These are phyloP conservation scores for Phylloboletellus chloephorus DNA, from an alignment of 1,284 basidiomycete genomes.

Conservation along the genomic window DNA sequence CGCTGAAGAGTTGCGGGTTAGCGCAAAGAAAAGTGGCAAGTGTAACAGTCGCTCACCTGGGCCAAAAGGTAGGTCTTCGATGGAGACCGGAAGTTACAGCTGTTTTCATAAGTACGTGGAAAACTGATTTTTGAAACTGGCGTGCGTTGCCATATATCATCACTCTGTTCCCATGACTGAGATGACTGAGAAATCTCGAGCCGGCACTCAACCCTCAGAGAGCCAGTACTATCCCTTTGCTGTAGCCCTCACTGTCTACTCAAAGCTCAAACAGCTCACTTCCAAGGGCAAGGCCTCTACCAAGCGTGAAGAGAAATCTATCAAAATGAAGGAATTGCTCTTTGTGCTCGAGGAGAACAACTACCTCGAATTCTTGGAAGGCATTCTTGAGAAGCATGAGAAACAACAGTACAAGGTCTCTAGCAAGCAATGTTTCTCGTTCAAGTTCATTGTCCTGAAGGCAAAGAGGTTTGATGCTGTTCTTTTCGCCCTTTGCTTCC, in stretches of 20 bases:
- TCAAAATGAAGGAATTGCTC: not conserved
- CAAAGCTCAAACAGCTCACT: too few species aligned
- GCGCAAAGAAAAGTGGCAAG: constrained; percentile 58
- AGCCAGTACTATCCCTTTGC: too few species aligned
- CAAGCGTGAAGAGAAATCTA: not conserved
- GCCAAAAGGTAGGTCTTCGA: constrained; percentile 61
- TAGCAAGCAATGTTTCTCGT: not conserved
- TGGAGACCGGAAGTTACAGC: constrained; percentile 54
- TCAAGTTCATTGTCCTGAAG: not conserved
- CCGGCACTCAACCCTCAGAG: too few species aligned
- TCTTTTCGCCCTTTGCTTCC: too few species aligned
- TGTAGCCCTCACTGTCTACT: too few species aligned
- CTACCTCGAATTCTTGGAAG: not conserved
- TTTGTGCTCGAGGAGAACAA: not conserved
- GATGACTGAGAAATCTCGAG: too few species aligned
- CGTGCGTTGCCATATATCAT: too few species aligned
- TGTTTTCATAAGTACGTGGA: constrained; percentile 51
- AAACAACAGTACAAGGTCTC: not conserved
- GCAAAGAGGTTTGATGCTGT: not conserved
- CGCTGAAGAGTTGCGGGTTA: constrained; percentile 26
- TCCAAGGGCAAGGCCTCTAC: not conserved
- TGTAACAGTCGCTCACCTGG: too few species aligned
- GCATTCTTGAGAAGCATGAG: not conserved
- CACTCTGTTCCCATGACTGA: too few species aligned
- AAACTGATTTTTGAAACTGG: too few species aligned